Evolutionary conservation across 2,329 filamentous ascomycete species (phyloP).

Genomic region (Penicillium sp.): DNA sequence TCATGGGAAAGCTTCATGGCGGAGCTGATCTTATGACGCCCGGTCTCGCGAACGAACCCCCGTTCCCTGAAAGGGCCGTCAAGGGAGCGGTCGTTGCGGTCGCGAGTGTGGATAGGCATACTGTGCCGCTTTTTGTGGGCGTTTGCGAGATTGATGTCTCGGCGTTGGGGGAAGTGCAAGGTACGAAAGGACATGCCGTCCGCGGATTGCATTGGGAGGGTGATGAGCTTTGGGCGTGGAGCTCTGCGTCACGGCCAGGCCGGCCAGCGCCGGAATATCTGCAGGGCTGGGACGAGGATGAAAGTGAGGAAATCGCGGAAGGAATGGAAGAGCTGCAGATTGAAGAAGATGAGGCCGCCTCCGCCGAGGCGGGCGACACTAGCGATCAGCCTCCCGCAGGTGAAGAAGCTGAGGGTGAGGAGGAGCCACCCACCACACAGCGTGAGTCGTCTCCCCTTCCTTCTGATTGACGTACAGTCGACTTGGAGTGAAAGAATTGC

Average conservation of each 20-base stretch:
- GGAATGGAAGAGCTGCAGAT: constrained; percentile 41
- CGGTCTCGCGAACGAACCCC: constrained; percentile 60
- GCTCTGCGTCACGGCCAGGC: constrained; percentile 52
- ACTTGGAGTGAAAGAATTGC: not conserved
- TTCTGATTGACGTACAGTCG: not conserved
- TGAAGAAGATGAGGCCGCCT: constrained; percentile 28
- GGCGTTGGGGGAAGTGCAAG: constrained; percentile 53
- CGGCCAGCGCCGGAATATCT: constrained; percentile 52
- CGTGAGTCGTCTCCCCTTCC: constrained; percentile 39
- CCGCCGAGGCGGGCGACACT: constrained; percentile 11
- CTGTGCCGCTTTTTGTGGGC: constrained; percentile 61
- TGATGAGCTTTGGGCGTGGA: constrained; percentile 67
- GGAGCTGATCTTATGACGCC: constrained; percentile 68
- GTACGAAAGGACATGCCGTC: constrained; percentile 62
- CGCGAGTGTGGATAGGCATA: constrained; percentile 56
- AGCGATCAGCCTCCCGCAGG: constrained; percentile 34
- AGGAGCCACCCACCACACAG: constrained; percentile 54
- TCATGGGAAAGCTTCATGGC: constrained; percentile 59
- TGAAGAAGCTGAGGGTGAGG: constrained; percentile 39
- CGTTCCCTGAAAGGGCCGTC: constrained; percentile 57
- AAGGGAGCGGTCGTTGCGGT: constrained; percentile 62
- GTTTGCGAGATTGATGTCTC: constrained; percentile 62
- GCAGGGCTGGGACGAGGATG: constrained; percentile 49
- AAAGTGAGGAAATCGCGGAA: constrained; percentile 36
- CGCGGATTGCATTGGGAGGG: constrained; percentile 64